Evolutionary conservation across 257 asterid genomes (phyloP).

Genomic region (Solanum paucissectum): DNA sequence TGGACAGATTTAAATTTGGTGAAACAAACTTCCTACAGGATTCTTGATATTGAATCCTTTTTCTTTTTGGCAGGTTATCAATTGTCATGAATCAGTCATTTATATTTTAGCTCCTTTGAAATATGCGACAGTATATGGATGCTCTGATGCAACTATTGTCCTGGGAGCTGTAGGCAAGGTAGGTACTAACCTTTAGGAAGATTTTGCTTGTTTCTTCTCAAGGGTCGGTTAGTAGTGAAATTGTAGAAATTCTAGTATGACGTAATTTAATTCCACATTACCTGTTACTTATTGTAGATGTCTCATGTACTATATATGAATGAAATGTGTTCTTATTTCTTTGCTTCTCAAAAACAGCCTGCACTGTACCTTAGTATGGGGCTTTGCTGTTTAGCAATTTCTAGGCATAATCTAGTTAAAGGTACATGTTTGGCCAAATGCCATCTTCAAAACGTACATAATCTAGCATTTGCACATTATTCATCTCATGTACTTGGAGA

Average conservation of each 20-base stretch:
- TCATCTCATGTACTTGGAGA: neutral
- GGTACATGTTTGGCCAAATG: neutral
- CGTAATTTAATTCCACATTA: neutral
- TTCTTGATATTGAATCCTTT: neutral
- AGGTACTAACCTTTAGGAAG: neutral
- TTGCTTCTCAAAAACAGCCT: neutral
- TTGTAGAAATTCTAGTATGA: neutral
- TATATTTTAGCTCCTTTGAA: conserved; percentile 81
- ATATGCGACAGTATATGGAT: conserved; percentile 86
- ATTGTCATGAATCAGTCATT: conserved; percentile 94
- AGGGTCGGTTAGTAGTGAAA: neutral
- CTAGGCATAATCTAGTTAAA: neutral
- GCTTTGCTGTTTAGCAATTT: neutral
- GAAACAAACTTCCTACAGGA: neutral
- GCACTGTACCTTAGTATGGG: neutral
- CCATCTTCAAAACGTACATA: neutral
- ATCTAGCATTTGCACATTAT: neutral
- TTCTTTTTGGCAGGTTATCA: conserved; percentile 51
- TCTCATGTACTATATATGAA: neutral
- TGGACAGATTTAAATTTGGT: neutral
- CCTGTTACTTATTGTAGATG: neutral
- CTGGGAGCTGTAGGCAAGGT: conserved; percentile 99
- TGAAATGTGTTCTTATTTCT: neutral
- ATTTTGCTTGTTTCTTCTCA: neutral
- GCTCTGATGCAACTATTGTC: conserved; percentile 96